Evolutionary conservation across 106 monocot species (phyloP).

Genomic region (Gastrodia elata): DNA sequence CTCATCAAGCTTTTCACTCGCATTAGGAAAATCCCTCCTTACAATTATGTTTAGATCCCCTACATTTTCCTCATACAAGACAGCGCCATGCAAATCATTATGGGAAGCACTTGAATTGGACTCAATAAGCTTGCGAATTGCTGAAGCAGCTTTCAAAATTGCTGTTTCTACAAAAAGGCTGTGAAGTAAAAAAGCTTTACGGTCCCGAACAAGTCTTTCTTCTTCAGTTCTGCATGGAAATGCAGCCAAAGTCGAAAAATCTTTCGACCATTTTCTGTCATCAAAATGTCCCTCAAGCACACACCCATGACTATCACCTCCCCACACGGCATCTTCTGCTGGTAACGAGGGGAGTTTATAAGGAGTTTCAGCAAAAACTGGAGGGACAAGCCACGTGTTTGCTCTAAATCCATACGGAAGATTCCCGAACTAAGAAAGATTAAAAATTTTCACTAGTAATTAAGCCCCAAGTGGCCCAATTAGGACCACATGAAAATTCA

Average conservation of each 20-base stretch:
- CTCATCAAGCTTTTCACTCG: conserved; percentile 39
- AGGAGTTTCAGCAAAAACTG: conserved; percentile 41
- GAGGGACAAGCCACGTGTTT: conserved; percentile 93
- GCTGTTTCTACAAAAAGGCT: conserved; percentile 73
- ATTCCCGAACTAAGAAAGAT: conserved; percentile 78
- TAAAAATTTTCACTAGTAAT: neutral
- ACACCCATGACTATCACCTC: conserved; percentile 66
- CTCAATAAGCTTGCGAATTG: conserved; percentile 34
- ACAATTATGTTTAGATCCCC: conserved; percentile 65
- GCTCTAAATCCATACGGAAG: conserved; percentile 90
- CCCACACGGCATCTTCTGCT: conserved; percentile 77
- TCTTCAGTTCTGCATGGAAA: conserved; percentile 89
- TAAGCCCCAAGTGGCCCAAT: neutral
- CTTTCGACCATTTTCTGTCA: conserved; percentile 59
- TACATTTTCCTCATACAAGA: conserved; percentile 39
- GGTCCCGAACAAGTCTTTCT: conserved; percentile 65
- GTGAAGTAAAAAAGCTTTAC: conserved; percentile 87
- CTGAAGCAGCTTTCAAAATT: conserved; percentile 46
- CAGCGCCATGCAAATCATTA: conserved; percentile 14
- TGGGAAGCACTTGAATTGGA: conserved; percentile 11
- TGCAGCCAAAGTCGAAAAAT: conserved; percentile 51
- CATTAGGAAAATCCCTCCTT: conserved; percentile 53
- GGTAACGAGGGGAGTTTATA: conserved; percentile 44
- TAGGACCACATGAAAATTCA: neutral
- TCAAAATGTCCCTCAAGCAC: conserved; percentile 42